Conservation (phyloP, 2,329 filamentous ascomycete species). For the Fusarium dimerum region DNA sequence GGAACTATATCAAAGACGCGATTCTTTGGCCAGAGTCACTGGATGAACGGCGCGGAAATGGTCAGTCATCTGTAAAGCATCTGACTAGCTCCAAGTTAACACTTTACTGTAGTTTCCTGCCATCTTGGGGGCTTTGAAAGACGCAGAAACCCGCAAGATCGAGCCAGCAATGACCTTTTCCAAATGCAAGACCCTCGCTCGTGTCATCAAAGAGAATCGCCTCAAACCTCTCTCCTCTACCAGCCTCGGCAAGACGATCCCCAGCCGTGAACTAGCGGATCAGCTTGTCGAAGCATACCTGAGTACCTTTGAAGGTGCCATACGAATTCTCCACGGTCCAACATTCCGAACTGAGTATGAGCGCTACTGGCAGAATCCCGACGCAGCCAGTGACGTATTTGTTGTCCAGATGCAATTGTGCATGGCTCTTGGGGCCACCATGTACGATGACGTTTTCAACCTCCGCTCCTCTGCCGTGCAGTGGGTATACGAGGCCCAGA, state of each 20-base stretch:
- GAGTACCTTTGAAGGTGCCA: conserved; percentile 55
- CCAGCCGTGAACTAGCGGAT: conserved; percentile 45
- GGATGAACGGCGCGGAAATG: conserved; percentile 46
- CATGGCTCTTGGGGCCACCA: conserved; percentile 51
- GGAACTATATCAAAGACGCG: conserved; percentile 45
- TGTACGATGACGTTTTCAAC: conserved; percentile 48
- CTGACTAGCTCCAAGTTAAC: background rate
- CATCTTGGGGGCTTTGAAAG: conserved; percentile 29
- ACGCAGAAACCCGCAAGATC: conserved; percentile 27
- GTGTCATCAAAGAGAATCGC: conserved; percentile 44
- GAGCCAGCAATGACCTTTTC: conserved; percentile 36
- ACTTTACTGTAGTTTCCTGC: conserved; percentile 30
- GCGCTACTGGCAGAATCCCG: conserved; percentile 47
- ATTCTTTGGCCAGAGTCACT: conserved; percentile 52
- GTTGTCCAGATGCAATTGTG: conserved; percentile 55
- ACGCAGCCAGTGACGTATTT: conserved; percentile 44
- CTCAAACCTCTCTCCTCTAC: conserved; percentile 35
- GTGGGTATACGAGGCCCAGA: conserved; percentile 55
- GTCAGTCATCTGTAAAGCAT: conserved; percentile 31
- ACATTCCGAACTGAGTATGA: conserved; percentile 57
- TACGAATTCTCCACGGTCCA: conserved; percentile 59
- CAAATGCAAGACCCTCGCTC: conserved; percentile 44
- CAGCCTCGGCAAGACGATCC: conserved; percentile 42
- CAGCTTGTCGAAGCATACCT: conserved; percentile 55
- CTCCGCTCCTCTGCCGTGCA: conserved; percentile 44